phyloP scores from a whole-genome alignment of 306 rosid species.

The Malus orientalis region DNA sequence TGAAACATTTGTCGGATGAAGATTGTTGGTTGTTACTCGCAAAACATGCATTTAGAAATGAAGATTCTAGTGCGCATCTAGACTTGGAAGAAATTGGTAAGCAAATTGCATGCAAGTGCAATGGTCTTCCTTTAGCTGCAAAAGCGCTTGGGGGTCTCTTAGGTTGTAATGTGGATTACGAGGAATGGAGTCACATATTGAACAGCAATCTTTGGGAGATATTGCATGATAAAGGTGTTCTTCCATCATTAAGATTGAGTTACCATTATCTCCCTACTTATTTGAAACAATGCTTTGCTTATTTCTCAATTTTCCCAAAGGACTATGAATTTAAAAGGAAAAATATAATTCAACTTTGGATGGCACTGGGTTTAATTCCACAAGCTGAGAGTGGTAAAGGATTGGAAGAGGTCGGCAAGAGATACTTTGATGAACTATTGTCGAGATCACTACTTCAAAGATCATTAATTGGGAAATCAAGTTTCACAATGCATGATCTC shows the following conservation, averaged over 20 bases:
- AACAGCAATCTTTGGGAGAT: not conserved
- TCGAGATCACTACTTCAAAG: constrained; percentile 4
- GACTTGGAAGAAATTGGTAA: constrained; percentile 7
- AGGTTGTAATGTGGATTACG: not conserved
- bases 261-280: constrained; percentile 8
- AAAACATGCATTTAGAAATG: not conserved
- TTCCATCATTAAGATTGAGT: not conserved
- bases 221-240: too few species aligned
- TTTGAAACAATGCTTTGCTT: constrained; percentile 11
- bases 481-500: not conserved
- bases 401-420: not conserved
- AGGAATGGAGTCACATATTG: not conserved
- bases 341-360: not conserved
- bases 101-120: constrained; percentile 13
- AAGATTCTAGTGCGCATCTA: not conserved
- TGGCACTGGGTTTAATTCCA: constrained; percentile 9
- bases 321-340: not conserved
- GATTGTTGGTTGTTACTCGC: constrained; percentile 7
- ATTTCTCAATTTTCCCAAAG: constrained; percentile 11
- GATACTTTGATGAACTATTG: not conserved
- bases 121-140: constrained; percentile 14
- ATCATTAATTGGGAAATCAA: accelerated
- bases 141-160: not conserved
- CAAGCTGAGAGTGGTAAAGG: not conserved
- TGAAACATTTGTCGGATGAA: not conserved